These are phyloP conservation scores for Cytospora piceae DNA, from an alignment of 2,329 filamentous ascomycete genomes.

Conservation along the genomic window DNA sequence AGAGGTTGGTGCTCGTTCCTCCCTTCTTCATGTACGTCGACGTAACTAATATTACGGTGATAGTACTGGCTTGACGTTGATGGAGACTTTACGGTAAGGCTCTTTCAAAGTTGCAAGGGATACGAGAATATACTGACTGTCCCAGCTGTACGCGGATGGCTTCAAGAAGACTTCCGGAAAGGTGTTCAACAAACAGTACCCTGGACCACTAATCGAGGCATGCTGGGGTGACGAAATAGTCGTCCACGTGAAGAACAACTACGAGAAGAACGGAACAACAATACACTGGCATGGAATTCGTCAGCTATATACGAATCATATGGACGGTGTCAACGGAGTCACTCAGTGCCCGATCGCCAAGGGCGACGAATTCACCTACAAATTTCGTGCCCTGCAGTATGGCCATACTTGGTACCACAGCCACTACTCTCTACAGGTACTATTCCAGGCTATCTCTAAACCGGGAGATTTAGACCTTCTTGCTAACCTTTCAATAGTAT, in stretches of 20 bases:
- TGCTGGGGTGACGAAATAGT: constrained; percentile 39
- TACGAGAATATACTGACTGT: not conserved
- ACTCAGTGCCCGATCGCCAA: constrained; percentile 60
- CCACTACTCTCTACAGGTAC: constrained; percentile 45
- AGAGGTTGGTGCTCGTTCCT: constrained; percentile 8
- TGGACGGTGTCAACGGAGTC: constrained; percentile 41
- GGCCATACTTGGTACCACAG: constrained; percentile 46
- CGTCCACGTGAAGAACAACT: constrained; percentile 36
- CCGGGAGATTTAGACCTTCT: constrained; percentile 20
- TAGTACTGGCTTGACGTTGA: constrained; percentile 27
- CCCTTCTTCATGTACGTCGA: not conserved
- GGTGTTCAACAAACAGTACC: constrained; percentile 35
- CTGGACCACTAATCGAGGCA: constrained; percentile 36
- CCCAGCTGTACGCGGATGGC: constrained; percentile 25
- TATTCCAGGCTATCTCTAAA: constrained; percentile 25
- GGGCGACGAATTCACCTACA: constrained; percentile 44
- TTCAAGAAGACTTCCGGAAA: constrained; percentile 29
- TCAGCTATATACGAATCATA: constrained; percentile 38
- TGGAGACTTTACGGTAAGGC: constrained; percentile 24
- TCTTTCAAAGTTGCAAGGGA: not conserved
- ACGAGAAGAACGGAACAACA: constrained; percentile 36
- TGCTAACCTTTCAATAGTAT: constrained; percentile 37
- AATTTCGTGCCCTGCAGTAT: constrained; percentile 42
- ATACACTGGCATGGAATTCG: constrained; percentile 45
- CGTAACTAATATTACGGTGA: not conserved